phyloP scores from a whole-genome alignment of 148 eudicot genomes.

The Diospyros lotus region DNA sequence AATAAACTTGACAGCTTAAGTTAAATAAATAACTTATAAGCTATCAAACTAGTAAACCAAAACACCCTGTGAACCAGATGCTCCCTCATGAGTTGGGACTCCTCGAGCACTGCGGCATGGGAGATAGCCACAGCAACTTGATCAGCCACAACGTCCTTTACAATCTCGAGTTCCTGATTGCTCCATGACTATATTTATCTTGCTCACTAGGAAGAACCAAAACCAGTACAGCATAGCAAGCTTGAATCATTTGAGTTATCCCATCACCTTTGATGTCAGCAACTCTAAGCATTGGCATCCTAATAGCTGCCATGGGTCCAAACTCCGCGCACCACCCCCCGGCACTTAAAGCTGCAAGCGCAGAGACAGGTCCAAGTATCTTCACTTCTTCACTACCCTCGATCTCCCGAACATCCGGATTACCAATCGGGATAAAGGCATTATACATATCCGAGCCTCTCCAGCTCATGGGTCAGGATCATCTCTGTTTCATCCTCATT shows the following conservation, averaged over 20 bases:
- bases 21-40: too few species aligned
- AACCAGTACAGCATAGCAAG: conserved; percentile 75
- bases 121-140: conserved; percentile 84
- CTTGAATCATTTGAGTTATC: conserved; percentile 65
- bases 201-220: conserved; percentile 54
- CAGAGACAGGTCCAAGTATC: conserved; percentile 47
- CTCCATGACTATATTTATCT: conserved; percentile 41
- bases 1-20: too few species aligned
- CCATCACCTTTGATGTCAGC: conserved; percentile 70
- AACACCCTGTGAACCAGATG: conserved; percentile 18
- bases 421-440: conserved; percentile 40
- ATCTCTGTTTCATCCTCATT: conserved; percentile 60
- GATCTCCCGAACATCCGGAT: conserved; percentile 49
- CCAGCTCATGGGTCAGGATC: conserved; percentile 66
- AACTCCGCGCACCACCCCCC: conserved; percentile 42
- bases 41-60: too few species aligned
- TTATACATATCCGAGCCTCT: conserved; percentile 23
- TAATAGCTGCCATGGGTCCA: conserved; percentile 73
- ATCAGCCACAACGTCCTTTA: conserved; percentile 45
- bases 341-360: conserved; percentile 59
- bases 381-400: conserved; percentile 48
- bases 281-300: conserved; percentile 86
- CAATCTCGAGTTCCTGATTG: conserved; percentile 60
- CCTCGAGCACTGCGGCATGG: conserved; percentile 74
- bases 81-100: conserved; percentile 64